phyloP scores from a whole-genome alignment of 2,329 filamentous ascomycete species.

The Claviceps sp. region DNA sequence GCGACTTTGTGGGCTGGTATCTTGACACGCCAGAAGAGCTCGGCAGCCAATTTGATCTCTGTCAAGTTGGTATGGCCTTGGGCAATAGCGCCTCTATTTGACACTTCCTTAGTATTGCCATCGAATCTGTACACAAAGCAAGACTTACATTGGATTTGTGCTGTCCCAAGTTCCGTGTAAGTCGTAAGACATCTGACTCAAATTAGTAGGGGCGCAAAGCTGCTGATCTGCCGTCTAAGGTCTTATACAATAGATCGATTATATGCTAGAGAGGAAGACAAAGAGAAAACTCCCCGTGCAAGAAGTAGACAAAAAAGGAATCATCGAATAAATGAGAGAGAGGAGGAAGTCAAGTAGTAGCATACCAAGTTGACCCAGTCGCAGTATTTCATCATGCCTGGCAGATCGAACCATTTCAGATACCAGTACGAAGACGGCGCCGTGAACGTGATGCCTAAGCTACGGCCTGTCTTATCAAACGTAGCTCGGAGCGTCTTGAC shows the following conservation, averaged over 20 bases:
- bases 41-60: slow-evolving; percentile 24
- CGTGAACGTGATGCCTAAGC: slow-evolving; percentile 13
- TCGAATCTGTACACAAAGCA: background rate
- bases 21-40: slow-evolving; percentile 29
- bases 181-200: slow-evolving; percentile 25
- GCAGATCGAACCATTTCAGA: slow-evolving; percentile 13
- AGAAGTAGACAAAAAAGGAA: background rate
- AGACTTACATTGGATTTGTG: slow-evolving; percentile 13
- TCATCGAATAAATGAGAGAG: background rate
- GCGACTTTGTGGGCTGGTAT: slow-evolving; percentile 25
- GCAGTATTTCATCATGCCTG: slow-evolving; percentile 10
- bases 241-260: background rate
- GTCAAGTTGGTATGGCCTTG: slow-evolving; percentile 28
- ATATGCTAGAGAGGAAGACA: background rate
- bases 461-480: slow-evolving; percentile 1
- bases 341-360: background rate
- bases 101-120: background rate
- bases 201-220: background rate
- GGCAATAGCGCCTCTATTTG: background rate
- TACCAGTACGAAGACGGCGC: slow-evolving; percentile 18
- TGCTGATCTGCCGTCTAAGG: background rate
- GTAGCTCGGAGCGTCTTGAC: slow-evolving; percentile 10
- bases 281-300: background rate
- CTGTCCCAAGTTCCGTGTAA: slow-evolving; percentile 28
- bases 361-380: slow-evolving; percentile 25